phyloP scores from a whole-genome alignment of 139 green algal genomes.

The Dunaliella sp. region DNA sequence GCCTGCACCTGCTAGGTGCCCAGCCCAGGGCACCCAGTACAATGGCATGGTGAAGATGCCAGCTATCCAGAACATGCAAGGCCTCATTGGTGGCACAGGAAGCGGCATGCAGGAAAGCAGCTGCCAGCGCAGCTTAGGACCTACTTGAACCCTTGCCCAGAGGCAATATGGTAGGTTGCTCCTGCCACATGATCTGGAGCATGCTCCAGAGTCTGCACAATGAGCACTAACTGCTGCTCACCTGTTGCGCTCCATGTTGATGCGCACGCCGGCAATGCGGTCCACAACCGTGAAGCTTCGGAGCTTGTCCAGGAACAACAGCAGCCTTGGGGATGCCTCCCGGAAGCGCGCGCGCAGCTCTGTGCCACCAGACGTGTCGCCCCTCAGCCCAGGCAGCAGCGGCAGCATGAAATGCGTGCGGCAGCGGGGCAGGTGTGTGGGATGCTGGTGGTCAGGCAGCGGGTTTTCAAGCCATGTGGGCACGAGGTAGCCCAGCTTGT shows the following conservation, averaged over 20 bases:
- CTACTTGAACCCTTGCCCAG: too few relatives aligned
- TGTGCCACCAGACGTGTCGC: neutral
- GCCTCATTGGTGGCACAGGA: neutral
- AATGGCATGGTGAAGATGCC: too few relatives aligned
- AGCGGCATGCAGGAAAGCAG: too few relatives aligned
- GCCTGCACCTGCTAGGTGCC: too few relatives aligned
- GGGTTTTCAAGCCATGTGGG: neutral
- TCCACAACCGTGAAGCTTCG: neutral
- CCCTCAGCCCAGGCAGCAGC: neutral
- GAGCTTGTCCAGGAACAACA: neutral
- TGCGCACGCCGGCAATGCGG: neutral
- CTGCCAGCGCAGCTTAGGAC: too few relatives aligned
- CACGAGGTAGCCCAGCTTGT: neutral
- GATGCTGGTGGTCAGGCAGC: too few relatives aligned
- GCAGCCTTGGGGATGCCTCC: neutral
- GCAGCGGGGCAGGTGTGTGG: neutral
- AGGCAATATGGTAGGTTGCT: too few relatives aligned
- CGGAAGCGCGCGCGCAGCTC: neutral
- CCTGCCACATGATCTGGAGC: too few relatives aligned
- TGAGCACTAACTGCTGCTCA: neutral
- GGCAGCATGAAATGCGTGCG: neutral
- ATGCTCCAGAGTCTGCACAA: neutral
- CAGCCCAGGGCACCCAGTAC: too few relatives aligned
- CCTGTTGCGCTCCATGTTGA: neutral
- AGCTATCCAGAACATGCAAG: neutral